Conservation (phyloP, 305 asterid species). For the Caryopteris hybrid region DNA sequence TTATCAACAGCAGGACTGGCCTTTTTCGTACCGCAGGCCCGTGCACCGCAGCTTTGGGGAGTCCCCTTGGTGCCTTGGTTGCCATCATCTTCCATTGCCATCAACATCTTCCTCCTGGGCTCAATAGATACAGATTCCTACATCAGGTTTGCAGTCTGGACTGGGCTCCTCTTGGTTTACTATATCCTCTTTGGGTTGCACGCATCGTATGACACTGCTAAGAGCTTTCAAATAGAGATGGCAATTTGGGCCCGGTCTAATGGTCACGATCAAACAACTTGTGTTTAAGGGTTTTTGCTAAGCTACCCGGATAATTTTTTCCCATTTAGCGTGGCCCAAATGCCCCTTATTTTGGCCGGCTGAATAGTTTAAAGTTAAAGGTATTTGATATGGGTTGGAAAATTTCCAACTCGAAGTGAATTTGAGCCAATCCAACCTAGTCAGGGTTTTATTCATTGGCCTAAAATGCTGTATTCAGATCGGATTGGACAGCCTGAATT, state of each 20-base stretch:
- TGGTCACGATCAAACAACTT: too few relatives aligned
- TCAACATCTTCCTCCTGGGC: conserved; percentile 49
- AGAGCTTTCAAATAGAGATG: conserved; percentile 10
- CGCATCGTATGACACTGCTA: conserved; percentile 53
- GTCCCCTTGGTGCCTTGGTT: conserved; percentile 59
- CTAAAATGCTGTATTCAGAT: neutral
- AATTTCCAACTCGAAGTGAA: too few relatives aligned
- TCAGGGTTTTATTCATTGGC: too few relatives aligned
- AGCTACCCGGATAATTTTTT: too few relatives aligned
- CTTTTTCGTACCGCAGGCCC: conserved; percentile 37
- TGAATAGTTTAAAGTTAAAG: too few relatives aligned
- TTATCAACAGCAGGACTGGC: conserved; percentile 35
- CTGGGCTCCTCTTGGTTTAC: conserved; percentile 32
- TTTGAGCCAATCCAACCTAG: too few relatives aligned
- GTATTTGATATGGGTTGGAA: too few relatives aligned
- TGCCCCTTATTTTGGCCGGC: too few relatives aligned
- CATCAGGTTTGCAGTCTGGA: conserved; percentile 43
- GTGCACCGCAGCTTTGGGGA: conserved; percentile 45
- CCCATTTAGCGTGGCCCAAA: too few relatives aligned
- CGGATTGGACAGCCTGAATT: neutral
- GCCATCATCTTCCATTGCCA: conserved; percentile 46
- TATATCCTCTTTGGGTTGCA: conserved; percentile 48
- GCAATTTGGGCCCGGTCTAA: neutral
- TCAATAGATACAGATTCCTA: conserved; percentile 42
- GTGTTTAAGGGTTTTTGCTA: too few relatives aligned